Conservation (phyloP, 139 green algal genomes). For the Micractinium conductrix region DNA sequence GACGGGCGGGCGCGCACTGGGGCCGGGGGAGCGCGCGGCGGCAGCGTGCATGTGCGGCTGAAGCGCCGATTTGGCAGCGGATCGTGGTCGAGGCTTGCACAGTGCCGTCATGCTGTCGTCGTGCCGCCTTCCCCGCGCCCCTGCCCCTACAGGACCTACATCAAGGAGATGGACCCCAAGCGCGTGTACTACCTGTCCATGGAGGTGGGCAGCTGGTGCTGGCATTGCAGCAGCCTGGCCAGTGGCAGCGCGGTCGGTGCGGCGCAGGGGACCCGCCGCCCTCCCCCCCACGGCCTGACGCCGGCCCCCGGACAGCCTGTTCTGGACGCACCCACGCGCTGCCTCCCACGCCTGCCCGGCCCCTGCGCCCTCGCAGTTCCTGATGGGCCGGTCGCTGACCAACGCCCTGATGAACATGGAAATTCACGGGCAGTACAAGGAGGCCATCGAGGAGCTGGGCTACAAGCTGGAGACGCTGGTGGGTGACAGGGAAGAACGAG, state of each 20-base stretch:
- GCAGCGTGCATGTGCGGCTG: no score
- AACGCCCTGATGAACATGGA: slow-evolving; percentile 97
- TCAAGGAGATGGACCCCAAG: slow-evolving; percentile 85
- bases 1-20: no score
- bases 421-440: slow-evolving; percentile 81
- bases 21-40: no score
- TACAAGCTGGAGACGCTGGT: slow-evolving; percentile 82
- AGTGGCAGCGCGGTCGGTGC: no score
- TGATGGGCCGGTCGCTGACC: slow-evolving; percentile 95
- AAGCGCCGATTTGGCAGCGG: no score
- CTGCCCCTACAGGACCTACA: slow-evolving; percentile 68
- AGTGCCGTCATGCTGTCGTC: neutral
- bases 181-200: slow-evolving; percentile 97
- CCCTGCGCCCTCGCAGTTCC: slow-evolving; percentile 84
- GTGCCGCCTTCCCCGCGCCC: neutral
- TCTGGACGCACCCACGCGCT: no score
- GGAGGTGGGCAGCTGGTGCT: no score
- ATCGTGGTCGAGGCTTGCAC: no score
- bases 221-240: no score
- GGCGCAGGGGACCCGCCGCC: no score
- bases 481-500: neutral
- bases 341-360: neutral
- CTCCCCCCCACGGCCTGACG: no score
- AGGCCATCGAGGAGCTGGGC: slow-evolving; percentile 87
- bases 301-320: no score